phyloP scores from a whole-genome alignment of 2,329 filamentous ascomycete genomes.

The Aspergillus sp. region DNA sequence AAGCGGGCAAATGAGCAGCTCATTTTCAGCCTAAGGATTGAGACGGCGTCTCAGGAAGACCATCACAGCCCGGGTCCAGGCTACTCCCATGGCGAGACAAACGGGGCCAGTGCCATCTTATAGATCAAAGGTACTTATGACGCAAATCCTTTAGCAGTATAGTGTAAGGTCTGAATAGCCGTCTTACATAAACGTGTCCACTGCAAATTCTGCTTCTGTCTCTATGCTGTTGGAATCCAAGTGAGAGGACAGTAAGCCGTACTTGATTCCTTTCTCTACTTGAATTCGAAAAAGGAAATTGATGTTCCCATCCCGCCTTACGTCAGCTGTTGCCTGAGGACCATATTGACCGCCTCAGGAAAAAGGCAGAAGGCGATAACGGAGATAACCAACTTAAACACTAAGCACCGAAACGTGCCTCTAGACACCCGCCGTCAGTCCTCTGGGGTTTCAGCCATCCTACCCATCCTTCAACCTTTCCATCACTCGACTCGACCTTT shows the following conservation, averaged over 20 bases:
- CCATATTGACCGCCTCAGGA: slow-evolving; percentile 11
- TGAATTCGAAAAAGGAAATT: neutral
- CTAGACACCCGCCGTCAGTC: neutral
- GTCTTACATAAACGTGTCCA: slow-evolving; percentile 2
- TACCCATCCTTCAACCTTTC: neutral
- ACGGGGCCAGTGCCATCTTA: neutral
- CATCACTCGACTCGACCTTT: neutral
- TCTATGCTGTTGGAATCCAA: neutral
- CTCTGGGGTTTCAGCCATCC: neutral
- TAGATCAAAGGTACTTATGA: no score
- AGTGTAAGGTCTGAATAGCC: neutral
- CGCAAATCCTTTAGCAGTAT: neutral
- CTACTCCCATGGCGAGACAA: neutral
- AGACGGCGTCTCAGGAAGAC: neutral
- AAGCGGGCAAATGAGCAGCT: neutral
- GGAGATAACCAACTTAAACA: slow-evolving; percentile 20
- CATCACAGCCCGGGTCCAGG: neutral
- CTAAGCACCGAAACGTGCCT: slow-evolving; percentile 11
- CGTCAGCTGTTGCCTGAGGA: neutral
- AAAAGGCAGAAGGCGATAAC: slow-evolving; percentile 18
- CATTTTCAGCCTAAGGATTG: neutral
- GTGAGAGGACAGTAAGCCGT: neutral
- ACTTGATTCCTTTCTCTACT: neutral
- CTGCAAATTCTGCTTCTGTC: neutral
- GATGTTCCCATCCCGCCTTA: neutral